Percentiles rank a stretch among this genome's conserved stretches.
Evolutionary conservation across 208 protist species (phyloP).

Genomic region (Leishmania braziliensis): DNA sequence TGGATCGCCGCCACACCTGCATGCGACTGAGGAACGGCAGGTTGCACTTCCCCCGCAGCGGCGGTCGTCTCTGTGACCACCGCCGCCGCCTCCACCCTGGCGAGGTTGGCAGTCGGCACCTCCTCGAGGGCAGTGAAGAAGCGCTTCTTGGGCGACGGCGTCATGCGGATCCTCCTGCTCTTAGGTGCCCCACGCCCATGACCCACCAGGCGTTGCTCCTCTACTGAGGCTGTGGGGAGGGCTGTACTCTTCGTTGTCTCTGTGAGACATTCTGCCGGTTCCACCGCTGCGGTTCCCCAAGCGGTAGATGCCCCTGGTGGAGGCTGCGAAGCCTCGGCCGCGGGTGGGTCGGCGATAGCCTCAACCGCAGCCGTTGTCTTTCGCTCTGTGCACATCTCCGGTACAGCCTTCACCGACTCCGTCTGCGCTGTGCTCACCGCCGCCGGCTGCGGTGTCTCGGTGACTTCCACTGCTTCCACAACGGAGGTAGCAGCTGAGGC

Average conservation of each 20-base stretch:
- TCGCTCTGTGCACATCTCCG: neutral
- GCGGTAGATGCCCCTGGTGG: neutral
- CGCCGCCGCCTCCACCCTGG: neutral
- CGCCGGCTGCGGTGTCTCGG: neutral
- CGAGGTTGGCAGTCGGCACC: neutral
- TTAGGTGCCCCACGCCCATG: neutral
- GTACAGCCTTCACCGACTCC: neutral
- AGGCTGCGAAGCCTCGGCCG: conserved; percentile 3
- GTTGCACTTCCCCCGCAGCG: neutral
- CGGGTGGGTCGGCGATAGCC: conserved; percentile 5
- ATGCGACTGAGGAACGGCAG: neutral
- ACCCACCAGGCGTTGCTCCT: neutral
- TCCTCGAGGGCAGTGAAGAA: conserved; percentile 12
- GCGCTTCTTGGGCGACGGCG: neutral
- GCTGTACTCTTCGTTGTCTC: neutral
- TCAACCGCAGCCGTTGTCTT: neutral
- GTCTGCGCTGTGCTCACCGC: neutral
- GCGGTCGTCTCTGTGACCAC: neutral
- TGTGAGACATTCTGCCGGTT: neutral
- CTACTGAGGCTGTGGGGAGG: neutral
- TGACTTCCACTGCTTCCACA: neutral
- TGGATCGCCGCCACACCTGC: neutral
- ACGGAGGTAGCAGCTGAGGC: neutral
- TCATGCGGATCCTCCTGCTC: neutral
- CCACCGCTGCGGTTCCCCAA: neutral